These are phyloP conservation scores for Schizochytrium sp. DNA, from an alignment of 108 stramenopile genomes.

Conservation along the genomic window DNA sequence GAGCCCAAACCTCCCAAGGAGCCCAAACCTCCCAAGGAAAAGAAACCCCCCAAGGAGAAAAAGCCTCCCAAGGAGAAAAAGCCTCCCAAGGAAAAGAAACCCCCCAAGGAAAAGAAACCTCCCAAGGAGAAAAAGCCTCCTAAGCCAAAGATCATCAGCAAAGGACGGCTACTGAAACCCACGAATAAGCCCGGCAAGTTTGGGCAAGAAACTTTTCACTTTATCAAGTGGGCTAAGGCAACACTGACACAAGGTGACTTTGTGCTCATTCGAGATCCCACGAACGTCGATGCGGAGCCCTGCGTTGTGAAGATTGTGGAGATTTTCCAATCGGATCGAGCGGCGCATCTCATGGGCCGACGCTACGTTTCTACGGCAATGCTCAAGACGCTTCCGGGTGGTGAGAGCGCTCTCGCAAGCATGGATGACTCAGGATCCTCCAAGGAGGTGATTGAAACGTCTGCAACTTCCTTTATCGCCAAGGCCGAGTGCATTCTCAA, in stretches of 20 bases:
- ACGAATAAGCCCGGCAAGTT: background rate
- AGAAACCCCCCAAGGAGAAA: background rate
- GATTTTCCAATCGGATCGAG: background rate
- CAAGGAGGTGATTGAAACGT: background rate
- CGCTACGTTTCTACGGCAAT: background rate
- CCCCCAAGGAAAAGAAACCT: background rate
- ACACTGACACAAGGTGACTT: background rate
- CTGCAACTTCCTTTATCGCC: background rate
- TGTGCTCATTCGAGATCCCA: background rate
- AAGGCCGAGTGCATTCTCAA: background rate
- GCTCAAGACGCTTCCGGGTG: background rate
- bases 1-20: background rate
- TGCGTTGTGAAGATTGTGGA: background rate
- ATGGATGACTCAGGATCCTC: background rate
- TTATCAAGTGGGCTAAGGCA: background rate
- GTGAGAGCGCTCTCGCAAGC: background rate
- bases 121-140: background rate
- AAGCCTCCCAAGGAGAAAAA: background rate
- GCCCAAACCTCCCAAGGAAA: background rate
- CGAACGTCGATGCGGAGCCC: background rate
- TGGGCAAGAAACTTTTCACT: background rate
- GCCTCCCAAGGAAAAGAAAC: background rate
- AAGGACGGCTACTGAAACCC: background rate
- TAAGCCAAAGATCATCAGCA: background rate
- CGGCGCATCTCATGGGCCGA: background rate